These are phyloP conservation scores for Cyberlindnera japonica DNA, from an alignment of 805 yeast genomes.

Conservation along the genomic window DNA sequence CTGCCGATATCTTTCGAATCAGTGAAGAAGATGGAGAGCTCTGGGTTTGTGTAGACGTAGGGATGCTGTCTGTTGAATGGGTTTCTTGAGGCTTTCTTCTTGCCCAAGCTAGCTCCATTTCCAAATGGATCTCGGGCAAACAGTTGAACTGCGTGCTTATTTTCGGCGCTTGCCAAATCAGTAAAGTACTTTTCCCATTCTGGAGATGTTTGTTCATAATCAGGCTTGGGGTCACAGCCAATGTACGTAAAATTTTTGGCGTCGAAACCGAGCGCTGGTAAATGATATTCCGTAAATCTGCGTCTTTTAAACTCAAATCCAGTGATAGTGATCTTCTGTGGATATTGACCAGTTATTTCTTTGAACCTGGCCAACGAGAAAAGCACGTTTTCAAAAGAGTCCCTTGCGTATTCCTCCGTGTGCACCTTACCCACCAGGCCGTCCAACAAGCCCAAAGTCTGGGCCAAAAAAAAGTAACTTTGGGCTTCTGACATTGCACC, in stretches of 20 bases:
- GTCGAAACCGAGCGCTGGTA: constrained; percentile 46
- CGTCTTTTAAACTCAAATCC: constrained; percentile 73
- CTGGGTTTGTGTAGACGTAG: constrained; percentile 28
- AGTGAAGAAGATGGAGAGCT: constrained; percentile 14
- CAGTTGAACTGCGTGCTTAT: constrained; percentile 46
- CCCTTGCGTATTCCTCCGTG: constrained; percentile 72
- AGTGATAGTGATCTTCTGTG: constrained; percentile 49
- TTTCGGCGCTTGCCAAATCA: constrained; percentile 47
- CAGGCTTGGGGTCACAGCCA: constrained; percentile 56
- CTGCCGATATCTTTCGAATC: background rate
- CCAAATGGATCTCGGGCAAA: constrained; percentile 62
- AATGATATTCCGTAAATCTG: constrained; percentile 56
- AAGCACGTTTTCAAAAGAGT: constrained; percentile 73
- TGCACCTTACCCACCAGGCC: constrained; percentile 28
- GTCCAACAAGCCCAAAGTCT: constrained; percentile 25
- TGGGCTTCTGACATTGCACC: constrained; percentile 58
- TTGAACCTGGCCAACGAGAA: constrained; percentile 54
- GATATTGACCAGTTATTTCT: constrained; percentile 45
- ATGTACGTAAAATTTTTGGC: constrained; percentile 40
- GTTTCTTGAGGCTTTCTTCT: constrained; percentile 52
- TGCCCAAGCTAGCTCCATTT: constrained; percentile 36
- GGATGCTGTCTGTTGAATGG: constrained; percentile 46
- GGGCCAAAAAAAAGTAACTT: constrained; percentile 49
- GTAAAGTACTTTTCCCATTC: constrained; percentile 39
- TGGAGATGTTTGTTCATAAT: constrained; percentile 21